phyloP scores from a whole-genome alignment of 2,329 filamentous ascomycete species.

The Pseudogymnoascus sp. region DNA sequence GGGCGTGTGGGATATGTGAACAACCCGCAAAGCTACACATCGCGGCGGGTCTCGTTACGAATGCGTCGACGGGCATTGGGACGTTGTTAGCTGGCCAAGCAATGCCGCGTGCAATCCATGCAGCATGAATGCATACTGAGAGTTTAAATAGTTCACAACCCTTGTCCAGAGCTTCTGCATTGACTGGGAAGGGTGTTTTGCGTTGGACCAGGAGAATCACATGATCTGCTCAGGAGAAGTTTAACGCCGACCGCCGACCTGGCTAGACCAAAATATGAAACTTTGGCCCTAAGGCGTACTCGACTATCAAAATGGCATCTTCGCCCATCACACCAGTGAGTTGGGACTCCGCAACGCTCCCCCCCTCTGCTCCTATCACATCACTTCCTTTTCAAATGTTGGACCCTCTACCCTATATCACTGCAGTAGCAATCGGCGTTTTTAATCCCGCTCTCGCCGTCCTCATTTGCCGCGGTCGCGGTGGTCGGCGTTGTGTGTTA shows the following conservation, averaged over 20 bases:
- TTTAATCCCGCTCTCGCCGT: not conserved
- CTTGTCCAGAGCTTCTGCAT: not conserved
- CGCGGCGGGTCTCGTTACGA: not conserved
- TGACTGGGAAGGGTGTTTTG: not conserved
- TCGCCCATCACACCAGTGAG: not conserved
- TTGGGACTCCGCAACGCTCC: not conserved
- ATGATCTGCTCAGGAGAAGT: not conserved
- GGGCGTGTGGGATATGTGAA: not conserved
- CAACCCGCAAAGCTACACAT: not conserved
- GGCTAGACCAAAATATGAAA: not conserved
- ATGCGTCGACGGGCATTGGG: not conserved
- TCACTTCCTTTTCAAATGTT: not conserved
- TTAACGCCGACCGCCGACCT: not conserved
- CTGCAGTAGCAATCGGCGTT: not conserved
- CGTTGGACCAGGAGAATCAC: not conserved
- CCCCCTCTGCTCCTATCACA: not conserved
- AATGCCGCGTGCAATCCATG: not conserved
- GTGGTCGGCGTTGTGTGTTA: conserved; percentile 1
- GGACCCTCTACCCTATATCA: not conserved
- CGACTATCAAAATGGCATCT: conserved; percentile 7
- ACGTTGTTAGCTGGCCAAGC: not conserved
- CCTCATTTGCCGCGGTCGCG: not conserved
- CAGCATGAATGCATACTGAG: not conserved
- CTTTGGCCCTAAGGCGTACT: not conserved
- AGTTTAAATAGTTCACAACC: not conserved